These are phyloP conservation scores for Ganoderma leucocontextum DNA, from an alignment of 1,284 basidiomycete genomes.

Conservation along the genomic window DNA sequence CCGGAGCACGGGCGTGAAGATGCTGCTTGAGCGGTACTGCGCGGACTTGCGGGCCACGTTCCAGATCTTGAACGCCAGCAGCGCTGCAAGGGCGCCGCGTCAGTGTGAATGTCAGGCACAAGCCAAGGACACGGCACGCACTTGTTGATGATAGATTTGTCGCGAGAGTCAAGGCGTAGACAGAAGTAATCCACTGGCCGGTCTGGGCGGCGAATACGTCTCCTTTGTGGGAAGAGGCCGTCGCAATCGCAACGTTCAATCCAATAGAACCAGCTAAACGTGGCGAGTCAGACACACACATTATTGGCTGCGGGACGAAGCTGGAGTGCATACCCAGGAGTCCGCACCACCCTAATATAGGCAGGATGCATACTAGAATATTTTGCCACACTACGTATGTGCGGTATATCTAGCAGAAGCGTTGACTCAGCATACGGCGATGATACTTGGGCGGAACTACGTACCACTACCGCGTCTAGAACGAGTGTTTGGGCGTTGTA, in stretches of 20 bases:
- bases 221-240: constrained; percentile 27
- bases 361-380: constrained; percentile 36
- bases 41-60: constrained; percentile 34
- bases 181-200: constrained; percentile 43
- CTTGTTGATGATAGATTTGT: constrained; percentile 44
- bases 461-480: constrained; percentile 13
- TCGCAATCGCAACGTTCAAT: constrained; percentile 27
- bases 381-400: constrained; percentile 42
- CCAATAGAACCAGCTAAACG: constrained; percentile 28
- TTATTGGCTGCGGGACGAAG: constrained; percentile 35
- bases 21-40: constrained; percentile 28
- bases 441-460: neutral
- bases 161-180: constrained; percentile 41
- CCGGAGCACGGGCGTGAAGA: constrained; percentile 40
- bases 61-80: constrained; percentile 42
- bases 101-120: neutral
- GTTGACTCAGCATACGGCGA: constrained; percentile 25
- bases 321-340: constrained; percentile 29
- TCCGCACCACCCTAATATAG: constrained; percentile 29
- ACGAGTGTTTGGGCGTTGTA: constrained; percentile 30
- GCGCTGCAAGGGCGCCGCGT: constrained; percentile 22
- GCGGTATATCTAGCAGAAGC: constrained; percentile 5
- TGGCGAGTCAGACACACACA: constrained; percentile 38
- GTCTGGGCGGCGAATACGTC: constrained; percentile 36
- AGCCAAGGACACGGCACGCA: constrained; percentile 20